phyloP scores from a whole-genome alignment of 306 rosid genomes.

The Purshia tridentata region DNA sequence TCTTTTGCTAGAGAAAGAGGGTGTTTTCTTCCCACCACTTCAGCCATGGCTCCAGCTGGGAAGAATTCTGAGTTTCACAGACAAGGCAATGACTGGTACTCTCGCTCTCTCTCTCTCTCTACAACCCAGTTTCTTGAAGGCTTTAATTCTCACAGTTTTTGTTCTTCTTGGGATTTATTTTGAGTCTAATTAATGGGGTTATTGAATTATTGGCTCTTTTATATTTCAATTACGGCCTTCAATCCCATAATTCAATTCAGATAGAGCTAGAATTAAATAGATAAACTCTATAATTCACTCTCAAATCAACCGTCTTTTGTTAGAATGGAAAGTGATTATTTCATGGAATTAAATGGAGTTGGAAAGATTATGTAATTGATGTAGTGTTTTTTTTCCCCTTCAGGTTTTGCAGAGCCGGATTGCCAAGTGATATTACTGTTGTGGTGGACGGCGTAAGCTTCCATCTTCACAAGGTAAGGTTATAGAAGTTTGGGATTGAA shows the following conservation, averaged over 20 bases:
- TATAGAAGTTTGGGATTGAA: not conserved
- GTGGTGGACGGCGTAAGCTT: constrained; percentile 58
- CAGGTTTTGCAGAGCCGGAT: constrained; percentile 70
- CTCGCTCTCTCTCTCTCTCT: constrained; percentile 2
- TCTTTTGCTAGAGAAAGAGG: constrained; percentile 38
- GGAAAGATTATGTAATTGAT: not conserved
- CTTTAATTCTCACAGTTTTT: not conserved
- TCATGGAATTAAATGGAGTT: not conserved
- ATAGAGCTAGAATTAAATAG: not conserved
- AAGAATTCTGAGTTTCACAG: constrained; percentile 74
- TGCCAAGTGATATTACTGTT: constrained; percentile 68
- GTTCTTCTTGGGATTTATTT: not conserved
- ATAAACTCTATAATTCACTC: not conserved
- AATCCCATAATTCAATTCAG: not conserved
- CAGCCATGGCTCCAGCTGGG: constrained; percentile 71
- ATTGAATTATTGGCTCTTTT: not conserved
- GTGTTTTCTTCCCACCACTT: constrained; percentile 24
- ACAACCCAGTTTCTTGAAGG: not conserved
- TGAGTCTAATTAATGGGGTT: not conserved
- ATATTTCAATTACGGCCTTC: constrained; percentile 3
- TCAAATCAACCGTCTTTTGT: not conserved
- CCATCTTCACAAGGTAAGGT: constrained; percentile 81
- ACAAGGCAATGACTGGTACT: constrained; percentile 81
- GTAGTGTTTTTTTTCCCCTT: constrained; percentile 22
- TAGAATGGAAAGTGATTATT: not conserved